phyloP scores from a whole-genome alignment of 202 grass and related monocot genomes.

The Eragrostis tef region DNA sequence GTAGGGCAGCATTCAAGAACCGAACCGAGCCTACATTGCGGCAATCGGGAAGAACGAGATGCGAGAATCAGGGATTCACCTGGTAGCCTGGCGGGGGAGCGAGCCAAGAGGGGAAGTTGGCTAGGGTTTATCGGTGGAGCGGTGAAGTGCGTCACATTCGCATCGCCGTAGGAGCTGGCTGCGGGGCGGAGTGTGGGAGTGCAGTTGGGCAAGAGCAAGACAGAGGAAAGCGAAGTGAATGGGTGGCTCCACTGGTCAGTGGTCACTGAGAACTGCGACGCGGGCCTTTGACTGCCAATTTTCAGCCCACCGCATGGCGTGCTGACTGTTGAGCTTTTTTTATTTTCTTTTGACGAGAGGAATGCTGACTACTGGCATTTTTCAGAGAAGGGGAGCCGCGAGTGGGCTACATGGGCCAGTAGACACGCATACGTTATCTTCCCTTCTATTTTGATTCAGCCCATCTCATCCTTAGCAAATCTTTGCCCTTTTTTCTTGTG shows the following conservation, averaged over 20 bases:
- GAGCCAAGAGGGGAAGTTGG: not conserved
- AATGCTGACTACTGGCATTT: no score
- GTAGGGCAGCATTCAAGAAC: not conserved
- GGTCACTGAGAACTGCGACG: no score
- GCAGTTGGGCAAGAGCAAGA: not conserved
- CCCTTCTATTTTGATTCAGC: no score
- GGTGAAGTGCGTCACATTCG: not conserved
- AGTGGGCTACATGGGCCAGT: no score
- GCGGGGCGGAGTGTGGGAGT: not conserved
- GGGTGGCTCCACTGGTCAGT: not conserved
- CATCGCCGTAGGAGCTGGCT: not conserved
- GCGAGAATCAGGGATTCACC: not conserved
- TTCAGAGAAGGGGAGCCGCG: not conserved
- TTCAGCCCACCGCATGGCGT: no score
- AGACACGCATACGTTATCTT: no score
- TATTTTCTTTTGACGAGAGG: no score
- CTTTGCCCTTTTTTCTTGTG: no score
- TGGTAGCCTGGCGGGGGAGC: not conserved
- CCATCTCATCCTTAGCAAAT: no score
- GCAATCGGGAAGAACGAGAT: not conserved
- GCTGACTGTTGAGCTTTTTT: no score
- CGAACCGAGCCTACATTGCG: not conserved
- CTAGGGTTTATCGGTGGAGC: constrained; percentile 41
- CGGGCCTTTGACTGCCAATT: not conserved
- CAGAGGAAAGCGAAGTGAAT: not conserved